phyloP scores from a whole-genome alignment of 805 yeast species.

The Pichia ethanolica region DNA sequence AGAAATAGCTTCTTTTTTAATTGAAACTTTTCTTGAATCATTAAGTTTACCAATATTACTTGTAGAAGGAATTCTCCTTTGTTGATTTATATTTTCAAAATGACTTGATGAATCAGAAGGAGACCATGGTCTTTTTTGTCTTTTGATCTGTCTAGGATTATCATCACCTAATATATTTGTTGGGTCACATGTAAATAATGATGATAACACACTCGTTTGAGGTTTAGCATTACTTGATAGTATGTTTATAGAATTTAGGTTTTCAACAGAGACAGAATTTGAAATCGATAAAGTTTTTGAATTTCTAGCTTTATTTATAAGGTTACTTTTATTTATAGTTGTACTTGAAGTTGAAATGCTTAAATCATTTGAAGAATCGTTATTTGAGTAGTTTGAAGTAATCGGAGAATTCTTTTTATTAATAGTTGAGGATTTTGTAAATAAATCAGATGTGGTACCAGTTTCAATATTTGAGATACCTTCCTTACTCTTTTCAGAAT shows the following conservation, averaged over 20 bases:
- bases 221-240: neutral
- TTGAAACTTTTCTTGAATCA: neutral
- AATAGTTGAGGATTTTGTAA: neutral
- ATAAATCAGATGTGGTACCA: neutral
- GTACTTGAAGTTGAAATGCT: constrained; percentile 17
- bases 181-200: constrained; percentile 9
- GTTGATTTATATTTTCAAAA: constrained; percentile 22
- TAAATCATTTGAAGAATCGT: constrained; percentile 28
- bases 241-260: neutral
- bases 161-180: constrained; percentile 11
- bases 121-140: constrained; percentile 29
- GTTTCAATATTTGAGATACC: neutral
- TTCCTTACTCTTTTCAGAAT: neutral
- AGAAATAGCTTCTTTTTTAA: constrained; percentile 24
- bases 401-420: neutral
- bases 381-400: constrained; percentile 25
- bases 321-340: neutral
- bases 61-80: constrained; percentile 11
- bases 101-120: constrained; percentile 22
- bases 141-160: constrained; percentile 17
- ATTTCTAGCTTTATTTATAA: neutral
- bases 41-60: constrained; percentile 9
- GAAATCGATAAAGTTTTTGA: neutral
- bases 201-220: constrained; percentile 5
- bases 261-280: neutral